A percentile compares a stretch with the other conserved stretches of the same genome.
Conservation (phyloP, 805 yeast species). For the Cyberlindnera suaveolens region DNA sequence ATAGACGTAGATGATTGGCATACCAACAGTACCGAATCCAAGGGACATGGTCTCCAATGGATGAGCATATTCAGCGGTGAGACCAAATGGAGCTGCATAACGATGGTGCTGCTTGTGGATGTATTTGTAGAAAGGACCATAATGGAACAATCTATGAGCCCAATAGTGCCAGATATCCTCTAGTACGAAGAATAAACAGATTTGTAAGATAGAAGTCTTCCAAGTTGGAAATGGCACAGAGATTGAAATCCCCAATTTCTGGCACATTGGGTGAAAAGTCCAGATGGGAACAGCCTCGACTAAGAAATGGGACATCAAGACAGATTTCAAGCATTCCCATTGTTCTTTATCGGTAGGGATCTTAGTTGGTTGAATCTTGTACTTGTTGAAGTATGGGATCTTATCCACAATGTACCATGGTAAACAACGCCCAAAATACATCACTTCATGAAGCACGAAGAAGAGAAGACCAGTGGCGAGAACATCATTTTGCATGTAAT, state of each 20-base stretch:
- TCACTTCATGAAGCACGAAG: slow-evolving; percentile 75
- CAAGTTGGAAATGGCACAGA: slow-evolving; percentile 80
- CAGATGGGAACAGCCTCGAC: slow-evolving; percentile 96
- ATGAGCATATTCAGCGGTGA: slow-evolving; percentile 97
- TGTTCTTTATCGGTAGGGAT: slow-evolving; percentile 79
- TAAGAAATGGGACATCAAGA: slow-evolving; percentile 77
- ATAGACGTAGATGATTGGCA: slow-evolving; percentile 81
- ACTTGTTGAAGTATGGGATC: slow-evolving; percentile 78
- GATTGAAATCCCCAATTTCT: slow-evolving; percentile 67
- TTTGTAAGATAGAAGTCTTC: slow-evolving; percentile 55
- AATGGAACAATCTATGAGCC: slow-evolving; percentile 87
- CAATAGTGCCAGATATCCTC: slow-evolving; percentile 98
- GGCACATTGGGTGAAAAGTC: slow-evolving; percentile 93
- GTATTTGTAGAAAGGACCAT: slow-evolving; percentile 82
- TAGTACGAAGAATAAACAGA: slow-evolving; percentile 69
- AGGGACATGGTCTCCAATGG: slow-evolving; percentile 87
- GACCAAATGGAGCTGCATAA: slow-evolving; percentile 96
- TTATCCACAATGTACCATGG: slow-evolving; percentile 90
- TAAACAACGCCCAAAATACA: slow-evolving; percentile 86
- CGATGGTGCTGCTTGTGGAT: slow-evolving; percentile 97
- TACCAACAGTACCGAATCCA: slow-evolving; percentile 95
- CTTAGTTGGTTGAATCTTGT: slow-evolving; percentile 85
- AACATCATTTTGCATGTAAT: slow-evolving; percentile 78
- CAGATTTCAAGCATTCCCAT: slow-evolving; percentile 86
- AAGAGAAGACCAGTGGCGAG: slow-evolving; percentile 88